Conservation (phyloP, 129 eudicot species). For the Oenanthe sinensis region DNA sequence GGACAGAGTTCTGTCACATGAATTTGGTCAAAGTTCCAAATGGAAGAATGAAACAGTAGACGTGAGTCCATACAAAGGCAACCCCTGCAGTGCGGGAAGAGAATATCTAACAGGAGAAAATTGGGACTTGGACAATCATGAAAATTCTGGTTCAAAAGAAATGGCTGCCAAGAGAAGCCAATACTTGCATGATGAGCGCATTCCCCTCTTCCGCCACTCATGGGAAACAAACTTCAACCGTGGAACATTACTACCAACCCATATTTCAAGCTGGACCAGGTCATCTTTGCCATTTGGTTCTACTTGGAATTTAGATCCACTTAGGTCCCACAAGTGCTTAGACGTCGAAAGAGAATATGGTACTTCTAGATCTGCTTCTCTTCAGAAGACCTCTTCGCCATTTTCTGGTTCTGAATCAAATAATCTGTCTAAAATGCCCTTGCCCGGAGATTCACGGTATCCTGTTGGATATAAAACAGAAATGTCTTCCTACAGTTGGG, state of each 20-base stretch:
- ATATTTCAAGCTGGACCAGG: slow-evolving; percentile 24
- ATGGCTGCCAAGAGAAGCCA: slow-evolving; percentile 24
- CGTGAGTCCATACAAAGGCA: slow-evolving; percentile 19
- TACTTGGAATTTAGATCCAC: slow-evolving; percentile 30
- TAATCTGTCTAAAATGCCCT: slow-evolving; percentile 11
- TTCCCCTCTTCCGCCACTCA: slow-evolving; percentile 14
- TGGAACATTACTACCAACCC: slow-evolving; percentile 11
- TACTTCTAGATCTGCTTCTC: slow-evolving; percentile 24
- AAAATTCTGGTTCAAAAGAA: slow-evolving; percentile 22
- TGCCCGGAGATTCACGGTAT: slow-evolving; percentile 11
- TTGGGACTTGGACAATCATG: slow-evolving; percentile 10
- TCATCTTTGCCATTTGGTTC: slow-evolving; percentile 31
- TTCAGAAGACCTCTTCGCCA: slow-evolving; percentile 18
- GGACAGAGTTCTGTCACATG: slow-evolving; percentile 10
- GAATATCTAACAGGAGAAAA: slow-evolving; percentile 18
- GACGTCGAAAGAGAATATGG: slow-evolving; percentile 21
- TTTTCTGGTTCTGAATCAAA: slow-evolving; percentile 35
- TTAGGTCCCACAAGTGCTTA: slow-evolving; percentile 20
- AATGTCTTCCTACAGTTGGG: slow-evolving; percentile 46
- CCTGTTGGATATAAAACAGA: slow-evolving; percentile 19
- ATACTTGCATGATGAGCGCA: slow-evolving; percentile 16
- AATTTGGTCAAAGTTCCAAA: slow-evolving; percentile 20
- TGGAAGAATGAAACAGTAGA: slow-evolving; percentile 11
- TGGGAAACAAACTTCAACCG: slow-evolving; percentile 13
- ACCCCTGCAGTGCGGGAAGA: slow-evolving; percentile 12